These are phyloP conservation scores for Basidiobolus meristosporus DNA, from an alignment of 371 early-diverging fungal species.

Conservation along the genomic window DNA sequence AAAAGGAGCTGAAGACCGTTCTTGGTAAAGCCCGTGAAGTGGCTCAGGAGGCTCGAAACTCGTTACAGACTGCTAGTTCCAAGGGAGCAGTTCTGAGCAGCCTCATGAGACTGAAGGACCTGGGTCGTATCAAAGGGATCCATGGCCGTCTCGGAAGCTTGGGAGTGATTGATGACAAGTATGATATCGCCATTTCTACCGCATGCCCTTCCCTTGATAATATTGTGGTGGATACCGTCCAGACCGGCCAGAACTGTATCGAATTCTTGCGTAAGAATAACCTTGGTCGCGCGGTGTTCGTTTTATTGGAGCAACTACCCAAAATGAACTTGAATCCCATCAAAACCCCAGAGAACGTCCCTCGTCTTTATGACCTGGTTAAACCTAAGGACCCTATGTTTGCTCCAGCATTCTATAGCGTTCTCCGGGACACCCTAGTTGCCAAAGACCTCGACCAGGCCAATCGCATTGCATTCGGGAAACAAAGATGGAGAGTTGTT, in stretches of 20 bases:
- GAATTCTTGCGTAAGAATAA: conserved; percentile 72
- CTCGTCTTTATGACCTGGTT: conserved; percentile 85
- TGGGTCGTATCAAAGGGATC: conserved; percentile 69
- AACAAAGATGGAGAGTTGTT: conserved; percentile 81
- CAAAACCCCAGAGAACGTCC: conserved; percentile 61
- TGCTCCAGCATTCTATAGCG: conserved; percentile 79
- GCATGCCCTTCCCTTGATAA: conserved; percentile 74
- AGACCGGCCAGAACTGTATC: conserved; percentile 82
- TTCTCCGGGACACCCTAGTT: conserved; percentile 84
- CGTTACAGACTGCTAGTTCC: conserved; percentile 43
- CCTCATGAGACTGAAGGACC: conserved; percentile 56
- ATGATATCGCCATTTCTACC: conserved; percentile 93
- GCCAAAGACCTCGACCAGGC: conserved; percentile 81
- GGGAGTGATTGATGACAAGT: conserved; percentile 86
- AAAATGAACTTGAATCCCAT: conserved; percentile 21
- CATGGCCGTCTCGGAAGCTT: conserved; percentile 89
- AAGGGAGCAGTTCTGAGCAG: conserved; percentile 54
- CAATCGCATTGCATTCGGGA: conserved; percentile 74
- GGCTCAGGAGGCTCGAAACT: conserved; percentile 37
- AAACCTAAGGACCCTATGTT: conserved; percentile 54
- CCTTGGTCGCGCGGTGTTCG: conserved; percentile 82
- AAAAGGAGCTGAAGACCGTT: conserved; percentile 5
- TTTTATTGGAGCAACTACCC: conserved; percentile 67
- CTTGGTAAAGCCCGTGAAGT: conserved; percentile 26
- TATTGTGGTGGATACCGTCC: conserved; percentile 93